phyloP scores from a whole-genome alignment of 108 stramenopile genomes.

The Nannochloropsis oceanica region DNA sequence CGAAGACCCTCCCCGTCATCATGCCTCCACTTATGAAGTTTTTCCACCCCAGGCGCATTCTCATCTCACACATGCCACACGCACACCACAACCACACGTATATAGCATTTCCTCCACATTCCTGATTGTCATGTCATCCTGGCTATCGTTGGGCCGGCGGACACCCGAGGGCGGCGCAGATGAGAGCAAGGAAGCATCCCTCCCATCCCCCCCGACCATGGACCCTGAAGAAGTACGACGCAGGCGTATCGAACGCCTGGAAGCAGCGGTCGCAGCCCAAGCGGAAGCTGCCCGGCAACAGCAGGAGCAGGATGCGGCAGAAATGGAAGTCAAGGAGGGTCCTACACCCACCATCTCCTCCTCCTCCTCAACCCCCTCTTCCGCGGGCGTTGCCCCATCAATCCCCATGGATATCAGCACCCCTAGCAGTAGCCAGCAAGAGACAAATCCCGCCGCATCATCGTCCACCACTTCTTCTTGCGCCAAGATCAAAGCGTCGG shows the following conservation, averaged over 20 bases:
- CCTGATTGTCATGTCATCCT: background rate
- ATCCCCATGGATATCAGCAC: background rate
- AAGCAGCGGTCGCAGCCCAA: background rate
- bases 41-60: no score
- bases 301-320: background rate
- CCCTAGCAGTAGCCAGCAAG: background rate
- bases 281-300: background rate
- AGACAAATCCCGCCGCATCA: background rate
- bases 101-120: no score
- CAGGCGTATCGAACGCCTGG: background rate
- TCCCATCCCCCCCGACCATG: background rate
- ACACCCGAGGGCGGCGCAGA: background rate
- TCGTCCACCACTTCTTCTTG: background rate
- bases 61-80: no score
- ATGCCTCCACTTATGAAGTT: no score
- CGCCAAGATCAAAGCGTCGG: background rate
- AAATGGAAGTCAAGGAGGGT: background rate
- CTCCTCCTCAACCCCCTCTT: background rate
- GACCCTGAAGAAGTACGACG: background rate
- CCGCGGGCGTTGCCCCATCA: background rate
- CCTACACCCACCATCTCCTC: background rate
- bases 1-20: no score
- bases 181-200: background rate
- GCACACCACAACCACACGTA: no score
- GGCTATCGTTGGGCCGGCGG: background rate